These are phyloP conservation scores for Pleurostoma richardsiae DNA, from an alignment of 2,329 filamentous ascomycete genomes.

Conservation along the genomic window DNA sequence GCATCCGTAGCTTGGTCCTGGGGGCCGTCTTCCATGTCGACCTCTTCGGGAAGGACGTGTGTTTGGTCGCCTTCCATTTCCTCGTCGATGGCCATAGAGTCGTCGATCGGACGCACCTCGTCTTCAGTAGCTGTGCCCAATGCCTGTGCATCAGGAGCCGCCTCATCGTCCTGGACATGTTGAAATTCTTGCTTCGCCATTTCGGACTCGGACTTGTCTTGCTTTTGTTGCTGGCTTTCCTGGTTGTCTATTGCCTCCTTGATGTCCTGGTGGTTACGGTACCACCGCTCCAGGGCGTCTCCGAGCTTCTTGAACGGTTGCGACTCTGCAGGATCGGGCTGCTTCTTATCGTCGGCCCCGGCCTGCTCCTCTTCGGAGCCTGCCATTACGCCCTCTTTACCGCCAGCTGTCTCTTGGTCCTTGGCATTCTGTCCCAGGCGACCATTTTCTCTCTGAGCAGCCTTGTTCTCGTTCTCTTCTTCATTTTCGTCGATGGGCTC, in stretches of 20 bases:
- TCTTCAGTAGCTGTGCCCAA: conserved; percentile 85
- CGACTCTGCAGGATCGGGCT: conserved; percentile 34
- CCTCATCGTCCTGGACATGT: conserved; percentile 81
- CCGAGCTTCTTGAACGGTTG: conserved; percentile 93
- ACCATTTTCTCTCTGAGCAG: conserved; percentile 61
- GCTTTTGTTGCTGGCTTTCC: conserved; percentile 45
- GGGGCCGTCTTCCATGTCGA: conserved; percentile 26
- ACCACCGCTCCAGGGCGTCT: conserved; percentile 88
- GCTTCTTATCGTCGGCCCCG: conserved; percentile 42
- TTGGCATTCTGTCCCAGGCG: conserved; percentile 60
- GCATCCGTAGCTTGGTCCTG: conserved; percentile 34
- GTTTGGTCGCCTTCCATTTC: conserved; percentile 49
- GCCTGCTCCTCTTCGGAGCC: conserved; percentile 38
- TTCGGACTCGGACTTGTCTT: conserved; percentile 55
- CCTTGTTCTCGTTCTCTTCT: conserved; percentile 49
- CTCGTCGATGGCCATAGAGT: conserved; percentile 80
- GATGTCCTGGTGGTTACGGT: conserved; percentile 83
- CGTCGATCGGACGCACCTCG: conserved; percentile 78
- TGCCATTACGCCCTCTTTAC: conserved; percentile 56
- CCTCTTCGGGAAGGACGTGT: conserved; percentile 48
- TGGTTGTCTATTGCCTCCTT: conserved; percentile 53
- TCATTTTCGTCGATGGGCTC: conserved; percentile 50
- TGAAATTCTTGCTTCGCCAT: conserved; percentile 83
- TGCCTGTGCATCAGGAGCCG: conserved; percentile 81
- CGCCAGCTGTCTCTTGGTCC: conserved; percentile 57